Conservation (phyloP, 352 stramenopile genomes). For the Pythium folliculosum region DNA sequence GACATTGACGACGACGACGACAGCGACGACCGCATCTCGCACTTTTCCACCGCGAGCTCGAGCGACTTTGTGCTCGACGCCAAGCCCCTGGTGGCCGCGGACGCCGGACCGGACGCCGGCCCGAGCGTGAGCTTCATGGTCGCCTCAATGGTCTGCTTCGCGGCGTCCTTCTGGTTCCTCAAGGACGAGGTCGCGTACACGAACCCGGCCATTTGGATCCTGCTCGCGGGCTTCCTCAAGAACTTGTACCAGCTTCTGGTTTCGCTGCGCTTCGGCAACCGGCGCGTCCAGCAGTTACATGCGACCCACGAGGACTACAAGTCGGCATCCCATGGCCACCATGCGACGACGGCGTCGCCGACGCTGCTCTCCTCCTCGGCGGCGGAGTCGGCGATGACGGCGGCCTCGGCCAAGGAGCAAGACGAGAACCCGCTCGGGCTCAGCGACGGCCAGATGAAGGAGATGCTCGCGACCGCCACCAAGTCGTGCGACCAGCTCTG, state of each 20-base stretch:
- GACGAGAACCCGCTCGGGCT: constrained; percentile 22
- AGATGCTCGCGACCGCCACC: constrained; percentile 50
- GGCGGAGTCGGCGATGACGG: background rate
- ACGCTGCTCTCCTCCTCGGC: too few relatives aligned
- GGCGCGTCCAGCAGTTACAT: constrained; percentile 18
- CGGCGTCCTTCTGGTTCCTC: constrained; percentile 75
- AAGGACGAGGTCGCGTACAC: constrained; percentile 73
- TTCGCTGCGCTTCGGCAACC: constrained; percentile 33
- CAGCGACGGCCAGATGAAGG: constrained; percentile 25
- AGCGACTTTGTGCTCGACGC: constrained; percentile 32
- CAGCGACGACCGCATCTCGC: constrained; percentile 27
- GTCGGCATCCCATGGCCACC: constrained; percentile 17
- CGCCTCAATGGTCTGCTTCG: constrained; percentile 61
- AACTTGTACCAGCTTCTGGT: constrained; percentile 65
- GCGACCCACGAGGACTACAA: constrained; percentile 23
- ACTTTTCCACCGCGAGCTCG: constrained; percentile 38
- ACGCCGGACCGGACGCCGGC: constrained; percentile 15
- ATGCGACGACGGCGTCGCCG: background rate
- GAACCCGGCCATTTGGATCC: constrained; percentile 79
- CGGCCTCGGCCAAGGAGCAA: background rate
- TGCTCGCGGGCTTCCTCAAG: constrained; percentile 68
- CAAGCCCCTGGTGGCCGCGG: constrained; percentile 29
- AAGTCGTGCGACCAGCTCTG: constrained; percentile 57
- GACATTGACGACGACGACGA: constrained; percentile 43
- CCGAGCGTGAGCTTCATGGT: constrained; percentile 57